Evolutionary conservation across 1,139 yeast genomes (phyloP).

Genomic region (Magnusiomyces suaveolens): DNA sequence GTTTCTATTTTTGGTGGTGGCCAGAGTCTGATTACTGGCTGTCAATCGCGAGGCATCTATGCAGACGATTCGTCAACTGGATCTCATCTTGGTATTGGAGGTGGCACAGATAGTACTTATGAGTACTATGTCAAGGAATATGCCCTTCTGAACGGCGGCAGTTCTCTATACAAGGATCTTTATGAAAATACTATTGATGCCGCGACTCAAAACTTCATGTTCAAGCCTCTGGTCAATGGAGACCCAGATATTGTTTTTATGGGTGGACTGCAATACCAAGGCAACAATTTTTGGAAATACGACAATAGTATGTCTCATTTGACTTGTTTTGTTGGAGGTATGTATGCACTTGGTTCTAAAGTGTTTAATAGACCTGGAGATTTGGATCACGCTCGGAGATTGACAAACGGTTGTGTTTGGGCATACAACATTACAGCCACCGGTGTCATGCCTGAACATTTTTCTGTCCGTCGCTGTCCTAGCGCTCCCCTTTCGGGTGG

Average conservation of each 20-base stretch:
- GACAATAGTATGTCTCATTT: conserved; percentile 42
- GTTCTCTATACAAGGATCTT: conserved; percentile 27
- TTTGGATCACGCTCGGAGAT: conserved; percentile 46
- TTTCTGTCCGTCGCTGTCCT: conserved; percentile 34
- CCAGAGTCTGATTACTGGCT: conserved; percentile 4
- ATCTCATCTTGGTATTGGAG: conserved; percentile 40
- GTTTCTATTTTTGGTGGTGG: conserved; percentile 1
- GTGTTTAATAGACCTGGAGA: conserved; percentile 44
- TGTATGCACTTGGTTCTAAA: conserved; percentile 59
- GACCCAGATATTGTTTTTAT: conserved; percentile 39
- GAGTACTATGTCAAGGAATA: conserved; percentile 59
- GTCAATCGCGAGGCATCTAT: conserved; percentile 4
- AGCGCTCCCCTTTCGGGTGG: conserved; percentile 22
- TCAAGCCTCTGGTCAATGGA: conserved; percentile 35
- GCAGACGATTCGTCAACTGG: background rate
- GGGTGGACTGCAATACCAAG: conserved; percentile 39
- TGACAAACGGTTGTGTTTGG: conserved; percentile 61
- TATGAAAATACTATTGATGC: conserved; percentile 35
- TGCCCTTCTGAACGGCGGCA: conserved; percentile 42
- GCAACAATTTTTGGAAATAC: conserved; percentile 26
- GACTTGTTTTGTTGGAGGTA: conserved; percentile 67
- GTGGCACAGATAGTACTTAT: conserved; percentile 59
- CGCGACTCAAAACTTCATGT: conserved; percentile 35
- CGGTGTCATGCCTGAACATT: conserved; percentile 39
- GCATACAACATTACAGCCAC: conserved; percentile 42